Conservation (phyloP, 768 basidiomycete genomes). For the Cyclocybe aegerita region DNA sequence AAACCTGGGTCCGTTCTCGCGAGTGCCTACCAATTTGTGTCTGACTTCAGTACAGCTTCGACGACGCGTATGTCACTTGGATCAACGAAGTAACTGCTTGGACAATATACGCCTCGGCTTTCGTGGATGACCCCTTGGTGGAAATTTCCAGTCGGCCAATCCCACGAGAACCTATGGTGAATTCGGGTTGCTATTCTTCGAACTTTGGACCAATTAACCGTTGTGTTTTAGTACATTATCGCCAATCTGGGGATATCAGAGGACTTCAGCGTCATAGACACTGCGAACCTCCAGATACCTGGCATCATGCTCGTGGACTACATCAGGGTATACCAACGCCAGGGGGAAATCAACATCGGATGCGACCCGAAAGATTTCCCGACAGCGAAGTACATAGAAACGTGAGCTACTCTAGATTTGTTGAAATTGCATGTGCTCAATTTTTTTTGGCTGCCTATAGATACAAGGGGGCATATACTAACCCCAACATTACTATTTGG, state of each 20-base stretch:
- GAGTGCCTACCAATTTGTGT: slow-evolving; percentile 7
- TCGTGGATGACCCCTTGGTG: slow-evolving; percentile 46
- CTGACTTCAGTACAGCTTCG: slow-evolving; percentile 36
- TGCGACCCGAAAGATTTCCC: slow-evolving; percentile 73
- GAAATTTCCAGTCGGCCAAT: slow-evolving; percentile 57
- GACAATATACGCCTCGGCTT: slow-evolving; percentile 51
- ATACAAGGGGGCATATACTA: slow-evolving; percentile 63
- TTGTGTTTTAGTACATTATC: slow-evolving; percentile 53
- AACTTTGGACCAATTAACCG: too few species aligned
- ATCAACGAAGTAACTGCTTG: slow-evolving; percentile 57
- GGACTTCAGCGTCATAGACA: slow-evolving; percentile 64
- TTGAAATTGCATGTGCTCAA: slow-evolving; percentile 10
- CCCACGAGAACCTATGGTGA: slow-evolving; percentile 67
- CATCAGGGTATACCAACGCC: slow-evolving; percentile 67
- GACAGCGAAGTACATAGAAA: slow-evolving; percentile 69
- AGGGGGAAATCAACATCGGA: slow-evolving; percentile 47
- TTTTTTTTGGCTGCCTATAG: slow-evolving; percentile 28
- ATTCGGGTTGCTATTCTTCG: too few species aligned
- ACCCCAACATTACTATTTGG: slow-evolving; percentile 52
- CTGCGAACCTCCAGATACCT: slow-evolving; percentile 48
- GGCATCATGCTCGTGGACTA: slow-evolving; percentile 72
- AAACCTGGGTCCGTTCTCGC: slow-evolving; percentile 35
- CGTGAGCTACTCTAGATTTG: slow-evolving; percentile 30
- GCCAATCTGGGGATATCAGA: slow-evolving; percentile 65
- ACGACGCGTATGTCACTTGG: slow-evolving; percentile 67